Base-by-base conservation (phyloP, 495 filamentous ascomycete genomes). In the Penicillium silybi region DNA sequence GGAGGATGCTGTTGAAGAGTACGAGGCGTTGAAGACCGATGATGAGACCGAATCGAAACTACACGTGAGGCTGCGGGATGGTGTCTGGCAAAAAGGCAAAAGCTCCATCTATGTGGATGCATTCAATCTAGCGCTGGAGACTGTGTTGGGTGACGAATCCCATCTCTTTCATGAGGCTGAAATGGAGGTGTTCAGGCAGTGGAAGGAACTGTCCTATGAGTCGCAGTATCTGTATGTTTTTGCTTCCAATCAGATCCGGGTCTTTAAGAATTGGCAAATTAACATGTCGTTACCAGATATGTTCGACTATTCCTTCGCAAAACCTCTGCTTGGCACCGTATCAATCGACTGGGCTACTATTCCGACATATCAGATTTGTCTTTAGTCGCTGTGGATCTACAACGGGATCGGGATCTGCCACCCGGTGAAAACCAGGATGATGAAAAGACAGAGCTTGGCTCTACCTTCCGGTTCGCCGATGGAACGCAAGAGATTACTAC, bases 81-180 rank as follows among this genome's bases (percentile, higher is more conserved):
- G 77, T 6, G 80, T 75, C 55, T 86, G 84, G 84, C 62, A 77
- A 20, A 76, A 72, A 43, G 83, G 84, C 4, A 81, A 75, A 62
- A 95, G 85, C 58, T 97, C 93, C 4, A 91, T 98, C 47, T 98
- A 98, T 58, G 90, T 97, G 15, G 92, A 98, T 68, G 93, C 92
- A 17, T 98, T 98, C 78, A 96, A 96, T 67, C 72, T 97, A 15
- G 90, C 92, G 16, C 76, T 98, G 39, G 85, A 91, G 52, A 97
- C 90, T 2, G 92, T 97, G 18, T 73, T 98, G 5, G 85, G 87
- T 42, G 92, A 97, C 41, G 93, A 98, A 63, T 77, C 82, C 2
- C 90, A 96, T 65, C 72, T 98, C 11, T 98, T 97, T 64, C 79
- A 89, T 59, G 81, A 83, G 56, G 83, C 83, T 15, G 93, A 98